Evolutionary conservation across 2,329 filamentous ascomycete genomes (phyloP), one percentile per base, ranked within the genome.

Genomic region (Calonectria henricotiae): DNA sequence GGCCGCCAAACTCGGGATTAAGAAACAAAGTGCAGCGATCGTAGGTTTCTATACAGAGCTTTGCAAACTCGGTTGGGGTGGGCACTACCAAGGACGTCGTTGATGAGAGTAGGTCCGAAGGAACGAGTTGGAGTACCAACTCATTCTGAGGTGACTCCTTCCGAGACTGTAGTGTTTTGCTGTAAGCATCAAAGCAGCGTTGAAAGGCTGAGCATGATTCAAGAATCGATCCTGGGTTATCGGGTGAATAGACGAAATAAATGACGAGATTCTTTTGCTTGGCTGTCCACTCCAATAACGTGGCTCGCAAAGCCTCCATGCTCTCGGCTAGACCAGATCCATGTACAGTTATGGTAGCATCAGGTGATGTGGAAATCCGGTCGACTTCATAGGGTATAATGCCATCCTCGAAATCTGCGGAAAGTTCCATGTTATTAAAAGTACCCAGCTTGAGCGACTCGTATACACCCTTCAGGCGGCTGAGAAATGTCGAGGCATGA

Each of bases 141-240:
- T 96, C 93, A 66, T 90, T 91, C 25, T 83, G 77, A 4, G 85
- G 80, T 7, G 82, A 76, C 64, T 85, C 78, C 69, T 83, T 85
- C 67, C 84, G 86, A 23, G 83, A 82, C 3, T 82, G 79, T 11
- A 82, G 76, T 8, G 83, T 79, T 68, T 85, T 87, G 70, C 85
- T 86, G 55, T 87, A 87, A 4, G 84, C 81, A 71, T 93, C 90
- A 74, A 92, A 93, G 5, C 96, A 88, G 44, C 89, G 86, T 80
- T 93, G 91, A 79, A 96, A 96, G 12, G 92, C 90, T 12, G 89
- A 87, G 77, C 93, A 96, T 1, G 94, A 88, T 71, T 94, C 91
- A 15, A 92, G 87, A 77, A 94, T 83, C 67, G 91, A 89, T 5
- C 86, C 85, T 1, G 89, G 85, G 54, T 88, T 86, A 17, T 89